Base-by-base conservation (phyloP, 257 asterid species). In the Nicotiana benthamiana region DNA sequence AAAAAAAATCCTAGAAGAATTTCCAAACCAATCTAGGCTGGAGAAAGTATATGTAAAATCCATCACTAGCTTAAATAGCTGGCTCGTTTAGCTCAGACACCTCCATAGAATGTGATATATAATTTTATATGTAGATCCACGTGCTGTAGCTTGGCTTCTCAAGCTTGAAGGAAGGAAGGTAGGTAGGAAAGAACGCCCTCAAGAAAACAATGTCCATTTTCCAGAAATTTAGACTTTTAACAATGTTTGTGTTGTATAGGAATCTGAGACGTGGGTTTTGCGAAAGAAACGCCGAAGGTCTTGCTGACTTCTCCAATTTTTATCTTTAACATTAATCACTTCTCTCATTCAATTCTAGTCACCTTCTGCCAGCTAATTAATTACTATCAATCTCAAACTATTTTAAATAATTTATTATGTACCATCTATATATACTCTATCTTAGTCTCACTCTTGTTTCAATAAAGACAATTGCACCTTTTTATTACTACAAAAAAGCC, bases 241-340 rank as follows among this genome's bases (percentile, higher is more conserved):
- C 77, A 65, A 26, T 63, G 32, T 28, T 28, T 3, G 81, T 70
- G 3, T 57, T 59, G 24, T 34, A 59, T 18, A 4, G 87, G 94
- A 91, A 91, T 92, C 92, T 89, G 40, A 80, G 93, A 91, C 95
- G 98, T 94, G 91, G 90, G 86, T 74, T 88, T 86, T 36, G 88
- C 97, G 95, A 82, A 66, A 84, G 85, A 88, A 84, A 67, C 94
- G 97, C 87, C 95, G 97, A 77, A 20, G 83, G 83, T 90, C 86
- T 63, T 85, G 97, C 97, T 86, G 88, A 84, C 51, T 84, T 85
- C 6, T 30, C 57, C 53, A 17, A 56, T n/a, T 65, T 72, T 66
- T 57, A 57, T 79, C 79, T 62, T 80, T 77, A 48, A 26, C 16
- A 61, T 75, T 54, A 34, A 24, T 52, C 51, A 27, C 53, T 65